A percentile compares a stretch with the other conserved stretches of the same genome.
Evolutionary conservation across 129 eudicot species (phyloP).

Genomic region (Lonicera japonica): DNA sequence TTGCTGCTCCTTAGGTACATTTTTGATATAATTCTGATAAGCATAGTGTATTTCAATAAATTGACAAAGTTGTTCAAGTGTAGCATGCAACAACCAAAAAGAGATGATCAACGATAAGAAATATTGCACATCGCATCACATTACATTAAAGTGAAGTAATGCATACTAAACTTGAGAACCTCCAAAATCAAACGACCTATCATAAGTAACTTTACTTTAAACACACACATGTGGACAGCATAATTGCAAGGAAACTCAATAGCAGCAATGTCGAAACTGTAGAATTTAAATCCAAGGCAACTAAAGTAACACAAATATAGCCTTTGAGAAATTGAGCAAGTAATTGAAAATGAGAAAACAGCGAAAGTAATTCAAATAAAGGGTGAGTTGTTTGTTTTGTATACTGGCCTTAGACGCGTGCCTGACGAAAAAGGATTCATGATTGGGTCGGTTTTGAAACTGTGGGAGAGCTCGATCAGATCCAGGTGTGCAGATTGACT

Average conservation of each 20-base stretch:
- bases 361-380: neutral
- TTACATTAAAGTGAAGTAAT: neutral
- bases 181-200: too few relatives aligned
- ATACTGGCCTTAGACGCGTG: conserved; percentile 75
- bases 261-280: neutral
- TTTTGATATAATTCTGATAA: too few relatives aligned
- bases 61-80: neutral
- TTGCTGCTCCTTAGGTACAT: too few relatives aligned
- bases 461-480: conserved; percentile 48
- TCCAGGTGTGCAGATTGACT: conserved; percentile 20
- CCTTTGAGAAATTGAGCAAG: neutral
- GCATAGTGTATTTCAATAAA: too few relatives aligned
- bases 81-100: neutral
- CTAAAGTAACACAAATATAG: too few relatives aligned
- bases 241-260: neutral
- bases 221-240: too few relatives aligned
- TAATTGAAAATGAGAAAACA: neutral
- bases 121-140: neutral
- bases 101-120: neutral
- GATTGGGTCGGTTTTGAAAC: conserved; percentile 42
- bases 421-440: conserved; percentile 93
- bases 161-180: neutral
- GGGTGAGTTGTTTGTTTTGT: too few relatives aligned
- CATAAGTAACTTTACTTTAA: too few relatives aligned
- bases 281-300: too few relatives aligned